Evolutionary conservation across 306 rosid species (phyloP).

Genomic region (Crotalaria pallida): DNA sequence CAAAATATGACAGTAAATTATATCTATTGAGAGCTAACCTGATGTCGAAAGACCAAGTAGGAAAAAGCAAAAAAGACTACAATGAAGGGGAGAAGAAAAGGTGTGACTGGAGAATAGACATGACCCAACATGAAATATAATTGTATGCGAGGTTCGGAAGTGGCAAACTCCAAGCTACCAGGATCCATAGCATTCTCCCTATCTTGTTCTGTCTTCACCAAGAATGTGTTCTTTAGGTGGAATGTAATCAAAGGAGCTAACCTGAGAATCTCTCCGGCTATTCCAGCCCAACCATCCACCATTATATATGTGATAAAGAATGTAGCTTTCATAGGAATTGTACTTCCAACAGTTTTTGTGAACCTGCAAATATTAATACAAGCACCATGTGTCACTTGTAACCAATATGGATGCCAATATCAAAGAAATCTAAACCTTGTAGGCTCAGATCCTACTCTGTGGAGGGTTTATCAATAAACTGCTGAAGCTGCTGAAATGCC

Average conservation of each 20-base stretch:
- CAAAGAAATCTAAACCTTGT: background rate
- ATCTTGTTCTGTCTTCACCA: conserved; percentile 85
- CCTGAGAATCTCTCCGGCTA: conserved; percentile 81
- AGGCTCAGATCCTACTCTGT: conserved; percentile 47
- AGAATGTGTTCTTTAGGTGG: conserved; percentile 80
- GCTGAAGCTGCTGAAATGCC: conserved; percentile 77
- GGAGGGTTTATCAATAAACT: conserved; percentile 47
- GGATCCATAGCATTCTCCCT: conserved; percentile 79
- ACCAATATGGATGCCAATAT: background rate
- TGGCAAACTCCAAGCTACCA: conserved; percentile 62
- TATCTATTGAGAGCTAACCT: conserved; percentile 36
- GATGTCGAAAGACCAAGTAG: conserved; percentile 81
- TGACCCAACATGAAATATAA: conserved; percentile 82
- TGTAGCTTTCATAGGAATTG: conserved; percentile 93
- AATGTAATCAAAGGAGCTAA: conserved; percentile 49
- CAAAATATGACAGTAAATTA: background rate
- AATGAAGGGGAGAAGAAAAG: conserved; percentile 83
- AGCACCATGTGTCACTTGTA: conserved; percentile 16
- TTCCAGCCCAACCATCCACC: conserved; percentile 96
- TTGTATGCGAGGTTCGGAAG: conserved; percentile 81
- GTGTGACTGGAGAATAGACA: conserved; percentile 81
- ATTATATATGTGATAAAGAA: conserved; percentile 89
- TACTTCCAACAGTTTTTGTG: conserved; percentile 67
- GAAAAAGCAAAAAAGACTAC: conserved; percentile 76
- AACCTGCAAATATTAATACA: conserved; percentile 44